phyloP scores from a whole-genome alignment of 2,329 filamentous ascomycete species.

The Cephalotrichum gorgonifer region DNA sequence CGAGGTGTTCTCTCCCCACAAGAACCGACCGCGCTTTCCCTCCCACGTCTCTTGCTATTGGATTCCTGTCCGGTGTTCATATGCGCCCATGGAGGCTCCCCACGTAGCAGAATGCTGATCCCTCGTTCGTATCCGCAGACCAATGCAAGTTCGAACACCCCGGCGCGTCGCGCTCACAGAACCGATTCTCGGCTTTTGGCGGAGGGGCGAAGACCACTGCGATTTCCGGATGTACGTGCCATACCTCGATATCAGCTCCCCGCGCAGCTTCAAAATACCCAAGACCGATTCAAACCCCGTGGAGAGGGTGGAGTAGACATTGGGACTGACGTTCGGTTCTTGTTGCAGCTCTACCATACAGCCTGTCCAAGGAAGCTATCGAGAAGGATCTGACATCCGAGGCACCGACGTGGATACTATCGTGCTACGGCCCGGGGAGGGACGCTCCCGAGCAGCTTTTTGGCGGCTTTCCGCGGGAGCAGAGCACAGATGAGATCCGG shows the following conservation, averaged over 20 bases:
- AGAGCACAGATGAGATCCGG: slow-evolving; percentile 81
- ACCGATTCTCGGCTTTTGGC: slow-evolving; percentile 11
- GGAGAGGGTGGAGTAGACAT: neutral
- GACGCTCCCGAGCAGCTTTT: slow-evolving; percentile 76
- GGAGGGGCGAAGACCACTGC: neutral
- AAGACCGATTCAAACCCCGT: too few relatives aligned
- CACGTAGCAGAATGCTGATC: neutral
- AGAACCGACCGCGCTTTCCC: neutral
- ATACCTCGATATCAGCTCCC: neutral
- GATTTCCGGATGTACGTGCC: neutral
- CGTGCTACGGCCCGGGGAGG: slow-evolving; percentile 69
- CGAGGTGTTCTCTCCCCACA: too few relatives aligned
- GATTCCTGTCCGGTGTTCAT: neutral
- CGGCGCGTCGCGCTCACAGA: slow-evolving; percentile 21
- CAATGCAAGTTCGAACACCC: slow-evolving; percentile 46
- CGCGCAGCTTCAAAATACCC: neutral
- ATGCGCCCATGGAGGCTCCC: neutral
- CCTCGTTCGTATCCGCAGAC: slow-evolving; percentile 27
- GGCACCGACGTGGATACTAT: slow-evolving; percentile 75
- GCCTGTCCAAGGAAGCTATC: slow-evolving; percentile 48
- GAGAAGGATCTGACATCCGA: slow-evolving; percentile 59
- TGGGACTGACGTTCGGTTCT: neutral
- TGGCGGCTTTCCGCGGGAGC: slow-evolving; percentile 67
- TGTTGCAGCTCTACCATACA: slow-evolving; percentile 27
- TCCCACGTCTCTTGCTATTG: neutral